Evolutionary conservation across 2,329 filamentous ascomycete species (phyloP).

Genomic region (Trichoderma hamatum): DNA sequence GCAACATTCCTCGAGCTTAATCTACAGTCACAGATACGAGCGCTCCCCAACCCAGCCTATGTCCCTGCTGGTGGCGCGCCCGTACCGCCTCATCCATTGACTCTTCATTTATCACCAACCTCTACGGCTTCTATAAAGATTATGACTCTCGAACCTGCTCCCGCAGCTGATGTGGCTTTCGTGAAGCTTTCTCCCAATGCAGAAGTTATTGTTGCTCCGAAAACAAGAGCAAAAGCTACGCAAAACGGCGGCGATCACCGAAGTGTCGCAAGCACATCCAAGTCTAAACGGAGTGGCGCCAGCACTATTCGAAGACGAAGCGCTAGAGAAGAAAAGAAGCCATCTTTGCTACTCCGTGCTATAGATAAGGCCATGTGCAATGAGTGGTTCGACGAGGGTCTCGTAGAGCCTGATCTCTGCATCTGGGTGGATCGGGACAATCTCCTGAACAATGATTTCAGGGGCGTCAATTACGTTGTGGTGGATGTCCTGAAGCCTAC

Average conservation of each 20-base stretch:
- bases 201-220: constrained; percentile 96
- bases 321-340: constrained; percentile 65
- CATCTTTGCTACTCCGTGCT: constrained; percentile 76
- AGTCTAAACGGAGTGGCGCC: constrained; percentile 75
- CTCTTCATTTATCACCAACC: constrained; percentile 90
- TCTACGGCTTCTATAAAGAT: constrained; percentile 92
- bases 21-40: constrained; percentile 87
- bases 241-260: constrained; percentile 71
- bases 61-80: constrained; percentile 53
- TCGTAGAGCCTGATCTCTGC: constrained; percentile 61
- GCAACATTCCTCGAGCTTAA: constrained; percentile 95
- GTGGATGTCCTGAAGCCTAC: constrained; percentile 88
- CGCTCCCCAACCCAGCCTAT: constrained; percentile 82
- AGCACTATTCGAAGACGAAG: constrained; percentile 67
- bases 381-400: constrained; percentile 78
- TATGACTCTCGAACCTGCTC: constrained; percentile 77
- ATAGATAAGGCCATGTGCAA: constrained; percentile 70
- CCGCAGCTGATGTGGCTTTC: constrained; percentile 71
- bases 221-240: constrained; percentile 73
- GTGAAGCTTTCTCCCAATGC: constrained; percentile 92
- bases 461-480: constrained; percentile 74
- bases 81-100: constrained; percentile 73
- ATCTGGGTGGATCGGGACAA: constrained; percentile 86
- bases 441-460: constrained; percentile 70
- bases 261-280: constrained; percentile 78